Evolutionary conservation across 192 early-diverging fungal genomes (phyloP), one percentile per base, ranked within the genome.

Genomic region (Phycomyces nitens): DNA sequence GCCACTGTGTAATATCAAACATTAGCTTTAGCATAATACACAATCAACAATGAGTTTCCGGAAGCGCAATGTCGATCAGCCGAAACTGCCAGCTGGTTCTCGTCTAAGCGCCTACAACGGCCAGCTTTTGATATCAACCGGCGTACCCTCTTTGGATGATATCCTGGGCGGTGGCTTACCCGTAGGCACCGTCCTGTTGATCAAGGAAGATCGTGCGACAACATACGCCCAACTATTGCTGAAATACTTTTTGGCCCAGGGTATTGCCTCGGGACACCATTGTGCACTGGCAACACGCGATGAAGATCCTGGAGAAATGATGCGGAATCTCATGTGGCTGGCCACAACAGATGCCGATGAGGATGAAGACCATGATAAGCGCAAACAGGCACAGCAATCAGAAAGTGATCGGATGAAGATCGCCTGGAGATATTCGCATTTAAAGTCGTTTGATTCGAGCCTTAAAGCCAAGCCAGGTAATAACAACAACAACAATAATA

Each of bases 381-480:
- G 78, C 39, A 75, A 40, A 62, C 73, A 44, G 6, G 61, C 38
- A 53, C 70, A 53, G 27, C 66, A 49, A n/a, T 23, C 56, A 18
- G 66, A 75, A 15, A 75, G 73, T n/a, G 89, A 92, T 56, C 71
- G 78, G 1, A 84, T 99, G 84, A 85, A 80, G 54, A 97, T 99
- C 58, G 96, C 96, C 0, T 99, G 96, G 96, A 75, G 96, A 53
- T 99, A 99, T 79, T 82, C 94, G 68, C 80, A 84, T 41, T 56
- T 96, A 62, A 92, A 92, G 42, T 77, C 80, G 56, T 84, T 91
- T 70, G 82, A 78, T 26, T 74, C 71, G 23, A 72, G 74, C 16
- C 73, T 80, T 22, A 69, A 64, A 26, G 44, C 76, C 11, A 73
- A 62, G 29, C 68, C 68, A 74, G 74, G 77, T 81, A 80, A 60